These are phyloP conservation scores for Melastoma candidum DNA, from an alignment of 441 rosid species.

Conservation along the genomic window DNA sequence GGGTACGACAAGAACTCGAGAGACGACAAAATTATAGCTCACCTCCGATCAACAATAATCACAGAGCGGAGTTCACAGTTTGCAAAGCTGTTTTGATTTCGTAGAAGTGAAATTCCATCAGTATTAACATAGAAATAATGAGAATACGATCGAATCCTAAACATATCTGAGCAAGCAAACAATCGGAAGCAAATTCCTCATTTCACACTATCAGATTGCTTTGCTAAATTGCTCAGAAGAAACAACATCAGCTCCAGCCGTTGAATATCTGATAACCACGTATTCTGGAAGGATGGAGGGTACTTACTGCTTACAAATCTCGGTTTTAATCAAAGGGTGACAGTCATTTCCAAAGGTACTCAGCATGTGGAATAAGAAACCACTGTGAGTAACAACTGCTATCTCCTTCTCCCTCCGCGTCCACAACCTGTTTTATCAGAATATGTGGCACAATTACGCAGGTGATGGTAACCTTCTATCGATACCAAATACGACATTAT, in stretches of 20 bases:
- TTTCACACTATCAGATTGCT: no score
- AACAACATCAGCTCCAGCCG: neutral
- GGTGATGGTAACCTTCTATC: neutral
- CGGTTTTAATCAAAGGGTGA: neutral
- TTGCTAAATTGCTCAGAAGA: no score
- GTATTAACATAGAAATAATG: no score
- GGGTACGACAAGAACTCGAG: neutral
- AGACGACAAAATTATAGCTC: neutral
- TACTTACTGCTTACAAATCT: neutral
- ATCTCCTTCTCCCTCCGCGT: constrained; percentile 62
- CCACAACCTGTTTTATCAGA: constrained; percentile 34
- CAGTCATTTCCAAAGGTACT: constrained; percentile 23
- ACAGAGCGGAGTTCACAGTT: constrained; percentile 71
- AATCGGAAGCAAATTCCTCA: no score
- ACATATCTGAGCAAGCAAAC: no score
- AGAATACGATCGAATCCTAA: no score
- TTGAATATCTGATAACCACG: constrained; percentile 16
- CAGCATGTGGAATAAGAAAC: constrained; percentile 55
- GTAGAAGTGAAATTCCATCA: no score
- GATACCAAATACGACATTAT: neutral
- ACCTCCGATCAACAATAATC: constrained; percentile 21
- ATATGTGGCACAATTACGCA: neutral
- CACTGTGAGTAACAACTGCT: constrained; percentile 64
- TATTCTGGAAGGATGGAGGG: constrained; percentile 9
- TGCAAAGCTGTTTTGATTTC: constrained; percentile 28